phyloP scores from a whole-genome alignment of 1,139 yeast genomes.

The Saccharomycopsis phalli region DNA sequence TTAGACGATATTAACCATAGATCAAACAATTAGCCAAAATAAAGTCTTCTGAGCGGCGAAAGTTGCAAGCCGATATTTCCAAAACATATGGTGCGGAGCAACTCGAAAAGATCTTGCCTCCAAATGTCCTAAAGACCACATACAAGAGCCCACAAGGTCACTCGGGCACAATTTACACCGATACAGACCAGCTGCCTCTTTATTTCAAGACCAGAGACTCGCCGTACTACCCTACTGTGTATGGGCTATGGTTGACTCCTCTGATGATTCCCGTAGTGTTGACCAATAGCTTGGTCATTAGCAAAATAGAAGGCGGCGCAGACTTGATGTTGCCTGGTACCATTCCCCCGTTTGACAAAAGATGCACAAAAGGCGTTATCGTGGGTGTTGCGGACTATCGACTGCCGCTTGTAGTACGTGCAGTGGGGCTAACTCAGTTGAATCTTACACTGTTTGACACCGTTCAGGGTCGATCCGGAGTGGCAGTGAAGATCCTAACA shows the following conservation, averaged over 20 bases:
- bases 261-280: constrained; percentile 52
- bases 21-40: constrained; percentile 43
- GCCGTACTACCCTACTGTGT: constrained; percentile 58
- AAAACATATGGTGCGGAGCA: constrained; percentile 37
- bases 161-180: constrained; percentile 57
- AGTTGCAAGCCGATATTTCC: constrained; percentile 42
- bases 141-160: constrained; percentile 48
- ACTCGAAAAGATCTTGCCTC: constrained; percentile 42
- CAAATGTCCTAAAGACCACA: constrained; percentile 59
- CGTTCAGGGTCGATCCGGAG: constrained; percentile 50
- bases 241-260: constrained; percentile 64
- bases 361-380: constrained; percentile 38
- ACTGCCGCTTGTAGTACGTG: constrained; percentile 59
- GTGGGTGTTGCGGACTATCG: constrained; percentile 63
- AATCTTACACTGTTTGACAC: constrained; percentile 38
- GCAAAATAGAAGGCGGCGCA: constrained; percentile 63
- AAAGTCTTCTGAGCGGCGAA: constrained; percentile 74
- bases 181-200: constrained; percentile 55
- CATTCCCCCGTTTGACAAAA: constrained; percentile 59
- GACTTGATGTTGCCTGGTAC: constrained; percentile 90
- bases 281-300: constrained; percentile 70
- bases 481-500: constrained; percentile 59
- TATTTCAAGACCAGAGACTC: constrained; percentile 62
- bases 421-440: constrained; percentile 60
- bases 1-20: constrained; percentile 9